Conservation (phyloP, 805 yeast genomes). For the Metschnikowia vanudenii region DNA sequence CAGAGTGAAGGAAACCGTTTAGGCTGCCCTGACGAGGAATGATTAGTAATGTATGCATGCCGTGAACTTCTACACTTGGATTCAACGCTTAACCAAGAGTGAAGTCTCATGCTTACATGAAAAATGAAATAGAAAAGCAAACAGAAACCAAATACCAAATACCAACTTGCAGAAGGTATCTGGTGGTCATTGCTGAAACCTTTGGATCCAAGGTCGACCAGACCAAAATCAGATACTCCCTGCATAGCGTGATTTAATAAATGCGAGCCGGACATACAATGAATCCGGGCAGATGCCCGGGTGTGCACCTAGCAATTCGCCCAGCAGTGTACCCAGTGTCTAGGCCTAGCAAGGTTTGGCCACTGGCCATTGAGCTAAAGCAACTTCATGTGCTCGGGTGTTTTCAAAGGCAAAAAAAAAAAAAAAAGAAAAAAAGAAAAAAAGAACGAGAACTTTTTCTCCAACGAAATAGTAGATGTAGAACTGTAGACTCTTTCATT, state of each 20-base stretch:
- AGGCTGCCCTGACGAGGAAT: too few relatives aligned
- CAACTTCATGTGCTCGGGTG: too few relatives aligned
- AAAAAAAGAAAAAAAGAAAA: not conserved
- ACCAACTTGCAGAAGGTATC: not conserved
- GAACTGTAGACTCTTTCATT: too few relatives aligned
- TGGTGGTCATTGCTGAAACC: not conserved
- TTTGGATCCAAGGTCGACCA: not conserved
- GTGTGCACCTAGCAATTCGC: not conserved
- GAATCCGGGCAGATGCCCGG: not conserved
- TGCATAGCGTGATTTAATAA: constrained; percentile 3
- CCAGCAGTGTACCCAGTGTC: too few relatives aligned
- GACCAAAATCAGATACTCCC: not conserved
- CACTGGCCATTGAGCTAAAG: not conserved
- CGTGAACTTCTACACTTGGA: not conserved
- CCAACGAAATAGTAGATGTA: too few relatives aligned
- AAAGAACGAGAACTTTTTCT: too few relatives aligned
- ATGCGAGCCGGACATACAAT: constrained; percentile 3
- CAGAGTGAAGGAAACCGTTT: constrained; percentile 29
- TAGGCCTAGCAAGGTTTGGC: not conserved
- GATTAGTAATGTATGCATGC: not conserved
- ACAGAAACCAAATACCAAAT: too few relatives aligned
- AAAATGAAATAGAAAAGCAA: too few relatives aligned
- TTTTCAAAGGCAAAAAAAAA: too few relatives aligned
- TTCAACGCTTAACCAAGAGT: too few relatives aligned
- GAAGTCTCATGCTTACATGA: too few relatives aligned